Conservation (phyloP, 257 asterid genomes). For the Penstemon barbatus region DNA sequence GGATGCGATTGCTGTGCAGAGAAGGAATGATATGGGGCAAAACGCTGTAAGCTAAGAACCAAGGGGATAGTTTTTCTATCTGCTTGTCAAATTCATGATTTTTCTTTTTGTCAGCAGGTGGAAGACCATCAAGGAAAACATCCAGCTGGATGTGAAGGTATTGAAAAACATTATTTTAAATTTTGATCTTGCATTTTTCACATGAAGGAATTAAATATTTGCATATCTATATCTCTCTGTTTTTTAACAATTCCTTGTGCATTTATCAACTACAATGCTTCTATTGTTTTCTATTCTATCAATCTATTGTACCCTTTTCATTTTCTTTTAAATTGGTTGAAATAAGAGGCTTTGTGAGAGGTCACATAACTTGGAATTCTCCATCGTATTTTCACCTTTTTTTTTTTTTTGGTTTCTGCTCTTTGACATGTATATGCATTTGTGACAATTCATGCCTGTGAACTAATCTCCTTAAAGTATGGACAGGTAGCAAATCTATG, state of each 20-base stretch:
- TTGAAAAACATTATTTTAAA: slow-evolving; percentile 12
- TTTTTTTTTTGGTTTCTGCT: slow-evolving; percentile 26
- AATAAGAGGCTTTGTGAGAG: slow-evolving; percentile 2
- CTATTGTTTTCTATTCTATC: not conserved
- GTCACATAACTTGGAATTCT: slow-evolving; percentile 4
- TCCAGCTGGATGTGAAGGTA: slow-evolving; percentile 65
- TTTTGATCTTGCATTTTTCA: slow-evolving; percentile 6
- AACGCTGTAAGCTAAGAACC: slow-evolving; percentile 50
- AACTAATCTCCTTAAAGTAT: slow-evolving; percentile 31
- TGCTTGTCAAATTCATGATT: slow-evolving; percentile 9
- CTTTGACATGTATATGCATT: slow-evolving; percentile 8
- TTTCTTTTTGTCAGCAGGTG: slow-evolving; percentile 43
- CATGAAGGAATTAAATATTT: not conserved
- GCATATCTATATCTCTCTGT: slow-evolving; percentile 14
- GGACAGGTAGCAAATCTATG: slow-evolving; percentile 58
- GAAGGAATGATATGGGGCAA: slow-evolving; percentile 53
- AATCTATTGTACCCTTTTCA: not conserved
- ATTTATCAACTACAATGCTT: slow-evolving; percentile 1
- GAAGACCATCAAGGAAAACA: slow-evolving; percentile 54
- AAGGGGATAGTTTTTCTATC: slow-evolving; percentile 19
- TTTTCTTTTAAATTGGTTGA: slow-evolving; percentile 14
- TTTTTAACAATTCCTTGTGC: not conserved
- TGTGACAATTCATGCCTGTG: slow-evolving; percentile 3
- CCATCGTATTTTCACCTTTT: not conserved
- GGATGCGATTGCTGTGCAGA: slow-evolving; percentile 74